Base-by-base conservation (phyloP, 768 basidiomycete genomes). In the Cystofilobasidium macerans region DNA sequence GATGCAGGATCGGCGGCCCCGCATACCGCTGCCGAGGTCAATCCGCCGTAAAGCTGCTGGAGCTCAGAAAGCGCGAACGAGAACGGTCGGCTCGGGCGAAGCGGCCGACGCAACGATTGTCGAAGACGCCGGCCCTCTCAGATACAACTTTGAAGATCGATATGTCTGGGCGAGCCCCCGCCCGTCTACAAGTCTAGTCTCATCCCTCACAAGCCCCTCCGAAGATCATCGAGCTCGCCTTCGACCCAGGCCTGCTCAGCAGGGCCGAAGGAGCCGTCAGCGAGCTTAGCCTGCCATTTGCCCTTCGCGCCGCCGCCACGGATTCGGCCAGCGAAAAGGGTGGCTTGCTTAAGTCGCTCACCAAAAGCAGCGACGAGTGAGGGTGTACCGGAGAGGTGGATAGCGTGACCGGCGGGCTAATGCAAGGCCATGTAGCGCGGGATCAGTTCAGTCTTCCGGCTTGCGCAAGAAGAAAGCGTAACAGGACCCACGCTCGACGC, bases 241-340 rank as follows among this genome's bases (percentile, higher is more conserved):
- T 65, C 57, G 24, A 65, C 20, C 57, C 57, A 65, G 6, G 57
- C 33, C 42, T 51, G 32, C 47, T 65, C 64, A 13, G 22, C 64
- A 6, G 30, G 3, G 6, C 63, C 63, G 28, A 58, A 58, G 8
- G 33, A 13, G 24, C 45, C 32, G 18, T 53, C 65, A 24, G 53
- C 57, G 1, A 67, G 60, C 54, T 67, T 67, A 20, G 65, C 65
- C 42, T 67, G 65, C 60, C 59, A 67, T 45, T 35, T 61, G 18
- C 65, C 65, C 61, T 67, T 67, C 20, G 65, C 65, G n/a, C 65
- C 65, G 32, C 65, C 65, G 7, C 65, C 65, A 26, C 62, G 61
- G 53, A 67, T 40, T 1, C 65, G 48, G 3, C 48, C 62, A 18
- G 35, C 28, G 26, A 67, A 67, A 5, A 67, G 8, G 33, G 51